Conservation (phyloP, 495 filamentous ascomycete genomes). For the Lophiostoma macrostomum region DNA sequence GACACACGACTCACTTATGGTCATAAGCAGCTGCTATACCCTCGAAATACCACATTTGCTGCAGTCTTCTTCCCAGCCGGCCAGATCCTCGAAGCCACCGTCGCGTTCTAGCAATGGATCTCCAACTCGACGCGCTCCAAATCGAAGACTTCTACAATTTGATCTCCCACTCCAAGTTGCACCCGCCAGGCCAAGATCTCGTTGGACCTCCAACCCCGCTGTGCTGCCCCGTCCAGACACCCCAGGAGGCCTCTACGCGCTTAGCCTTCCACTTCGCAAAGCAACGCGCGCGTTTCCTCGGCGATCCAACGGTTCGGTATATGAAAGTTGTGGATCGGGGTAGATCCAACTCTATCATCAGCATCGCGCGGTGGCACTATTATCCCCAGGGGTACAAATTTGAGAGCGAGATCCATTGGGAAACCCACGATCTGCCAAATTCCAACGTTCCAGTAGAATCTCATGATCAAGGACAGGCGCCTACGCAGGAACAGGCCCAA, state of each 20-base stretch:
- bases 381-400: slow-evolving; percentile 1
- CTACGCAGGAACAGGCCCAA: too few species aligned
- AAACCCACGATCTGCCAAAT: background rate
- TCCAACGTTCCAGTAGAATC: too few species aligned
- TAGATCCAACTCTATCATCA: background rate
- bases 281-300: background rate
- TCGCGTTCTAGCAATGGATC: too few species aligned
- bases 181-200: background rate
- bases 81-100: too few species aligned
- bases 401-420: slow-evolving; percentile 1
- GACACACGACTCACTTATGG: too few species aligned
- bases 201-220: background rate
- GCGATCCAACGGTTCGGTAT: background rate
- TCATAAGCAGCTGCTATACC: too few species aligned
- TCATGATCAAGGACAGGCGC: too few species aligned
- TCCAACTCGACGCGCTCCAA: too few species aligned
- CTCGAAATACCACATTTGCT: too few species aligned
- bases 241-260: background rate
- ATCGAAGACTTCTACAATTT: too few species aligned
- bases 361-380: background rate
- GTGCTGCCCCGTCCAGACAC: background rate
- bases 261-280: background rate
- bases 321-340: background rate
- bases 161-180: too few species aligned
- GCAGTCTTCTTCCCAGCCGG: too few species aligned